Base-by-base conservation (phyloP, 306 rosid species). In the Comarum palustre region DNA sequence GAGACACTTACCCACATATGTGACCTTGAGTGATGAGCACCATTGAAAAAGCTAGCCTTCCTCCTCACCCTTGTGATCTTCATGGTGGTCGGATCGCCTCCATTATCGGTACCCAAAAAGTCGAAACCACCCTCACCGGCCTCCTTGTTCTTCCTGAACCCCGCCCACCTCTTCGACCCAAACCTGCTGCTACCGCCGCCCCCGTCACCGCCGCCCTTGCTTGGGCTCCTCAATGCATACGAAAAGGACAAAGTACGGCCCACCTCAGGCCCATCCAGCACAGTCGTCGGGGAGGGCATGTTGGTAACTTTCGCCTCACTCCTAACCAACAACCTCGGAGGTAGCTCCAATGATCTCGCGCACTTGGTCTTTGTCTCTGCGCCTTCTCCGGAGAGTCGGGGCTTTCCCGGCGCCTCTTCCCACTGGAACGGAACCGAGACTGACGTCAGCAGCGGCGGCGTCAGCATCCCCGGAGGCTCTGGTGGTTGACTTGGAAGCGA, bases 351-450 rank as follows among this genome's bases (percentile, higher is more conserved):
- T 32, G 96, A 76, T 79, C 82, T 81, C 6, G 55, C 72, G 19
- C 67, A 64, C 19, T 47, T 59, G 54, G 83, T 78, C 72, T 84
- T 78, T 38, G 82, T 41, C 47, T 72, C 68, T 61, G 65, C 25
- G 24, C 66, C 66, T 9, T 24, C 10, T 76, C 63, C 55, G 71
- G 71, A 59, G 70, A 38, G 78, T 47, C 91, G 73, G 3, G 97
- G 97, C 76, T 88, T 94, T 8, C 99, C 99, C 15, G 99, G 99
- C 12, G 89, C 96, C 73, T 91, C 99, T 74, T 94, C 99, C 99
- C 99, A 94, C 79, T 78, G 79, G 76, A 94, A 94, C 0, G 99
- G 96, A 55, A 94, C 75, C 0, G 99, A 88, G 24, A 85, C 88
- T n/a, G 67, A 46, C 2, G 79, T 80, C 39, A 73, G 74, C 19